phyloP scores from a whole-genome alignment of 139 green algal species.

The Edaphochlamys debaryana region DNA sequence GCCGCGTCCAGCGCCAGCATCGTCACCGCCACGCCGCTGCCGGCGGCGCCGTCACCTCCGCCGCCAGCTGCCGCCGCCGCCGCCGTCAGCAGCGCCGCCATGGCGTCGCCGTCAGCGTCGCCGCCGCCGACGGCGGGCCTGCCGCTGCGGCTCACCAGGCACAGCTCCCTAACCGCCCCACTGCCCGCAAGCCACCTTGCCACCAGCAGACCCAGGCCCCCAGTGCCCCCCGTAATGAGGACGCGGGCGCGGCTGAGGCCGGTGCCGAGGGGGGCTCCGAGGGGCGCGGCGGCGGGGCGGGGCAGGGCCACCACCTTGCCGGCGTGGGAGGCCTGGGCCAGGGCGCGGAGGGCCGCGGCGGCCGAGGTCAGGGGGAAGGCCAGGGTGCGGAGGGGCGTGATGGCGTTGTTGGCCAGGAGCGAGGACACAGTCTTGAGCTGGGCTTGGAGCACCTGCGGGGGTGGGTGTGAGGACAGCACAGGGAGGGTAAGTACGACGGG shows the following conservation, averaged over 20 bases:
- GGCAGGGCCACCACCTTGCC: slow-evolving; percentile 70
- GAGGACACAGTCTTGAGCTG: slow-evolving; percentile 48
- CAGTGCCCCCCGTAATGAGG: slow-evolving; percentile 67
- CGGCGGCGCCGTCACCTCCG: background rate
- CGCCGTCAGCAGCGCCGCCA: slow-evolving; percentile 13
- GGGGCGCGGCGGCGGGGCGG: background rate
- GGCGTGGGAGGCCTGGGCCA: slow-evolving; percentile 70
- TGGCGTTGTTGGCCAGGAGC: slow-evolving; percentile 39
- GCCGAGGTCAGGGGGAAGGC: slow-evolving; percentile 57
- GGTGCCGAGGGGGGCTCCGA: background rate
- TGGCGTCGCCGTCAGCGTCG: background rate
- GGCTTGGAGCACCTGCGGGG: slow-evolving; percentile 46
- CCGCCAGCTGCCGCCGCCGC: background rate
- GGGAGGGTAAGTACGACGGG: background rate
- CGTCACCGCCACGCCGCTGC: background rate
- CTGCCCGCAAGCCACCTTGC: slow-evolving; percentile 58
- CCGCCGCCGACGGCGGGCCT: slow-evolving; percentile 7
- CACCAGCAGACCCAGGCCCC: slow-evolving; percentile 68
- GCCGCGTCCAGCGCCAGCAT: slow-evolving; percentile 34
- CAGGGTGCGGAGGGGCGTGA: slow-evolving; percentile 48
- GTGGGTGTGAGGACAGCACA: background rate
- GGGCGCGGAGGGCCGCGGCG: slow-evolving; percentile 63
- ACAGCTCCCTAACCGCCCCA: slow-evolving; percentile 27
- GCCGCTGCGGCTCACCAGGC: slow-evolving; percentile 51
- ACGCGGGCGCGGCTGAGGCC: slow-evolving; percentile 34